A percentile compares a stretch with the other conserved stretches of the same genome.
These are phyloP conservation scores for Nakataea oryzae DNA, from an alignment of 2,329 filamentous ascomycete genomes.

Conservation along the genomic window DNA sequence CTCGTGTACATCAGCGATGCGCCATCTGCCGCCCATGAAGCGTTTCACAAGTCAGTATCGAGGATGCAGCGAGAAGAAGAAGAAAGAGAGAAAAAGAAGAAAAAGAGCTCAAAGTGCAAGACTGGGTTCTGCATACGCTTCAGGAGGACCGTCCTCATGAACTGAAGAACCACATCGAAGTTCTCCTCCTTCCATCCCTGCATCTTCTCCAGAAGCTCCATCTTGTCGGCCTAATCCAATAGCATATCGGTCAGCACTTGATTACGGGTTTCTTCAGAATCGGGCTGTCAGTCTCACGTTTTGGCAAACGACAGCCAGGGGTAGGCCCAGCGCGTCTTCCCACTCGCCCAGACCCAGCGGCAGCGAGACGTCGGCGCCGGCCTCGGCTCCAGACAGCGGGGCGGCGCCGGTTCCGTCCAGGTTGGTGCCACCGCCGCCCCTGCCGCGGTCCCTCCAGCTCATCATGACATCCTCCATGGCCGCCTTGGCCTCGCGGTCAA, in stretches of 20 bases:
- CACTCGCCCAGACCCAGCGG: constrained; percentile 84
- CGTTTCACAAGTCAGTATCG: not conserved
- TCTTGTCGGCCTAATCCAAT: constrained; percentile 61
- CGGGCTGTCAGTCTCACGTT: constrained; percentile 47
- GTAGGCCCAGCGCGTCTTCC: constrained; percentile 80
- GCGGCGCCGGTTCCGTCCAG: constrained; percentile 50
- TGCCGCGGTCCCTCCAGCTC: constrained; percentile 66
- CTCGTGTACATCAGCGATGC: constrained; percentile 79
- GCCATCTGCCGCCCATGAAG: constrained; percentile 47
- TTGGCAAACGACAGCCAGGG: constrained; percentile 90
- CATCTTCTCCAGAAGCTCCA: constrained; percentile 81
- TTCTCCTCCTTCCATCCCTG: constrained; percentile 92
- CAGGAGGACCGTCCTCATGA: constrained; percentile 77
- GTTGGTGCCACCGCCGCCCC: constrained; percentile 51
- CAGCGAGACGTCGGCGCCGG: constrained; percentile 47
- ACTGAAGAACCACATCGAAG: constrained; percentile 93
- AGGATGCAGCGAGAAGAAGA: not conserved
- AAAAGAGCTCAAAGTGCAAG: constrained; percentile 4
- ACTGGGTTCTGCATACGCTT: constrained; percentile 50
- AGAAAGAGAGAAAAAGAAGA: not conserved
- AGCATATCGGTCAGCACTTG: constrained; percentile 11
- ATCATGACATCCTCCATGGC: constrained; percentile 81
- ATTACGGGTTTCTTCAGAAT: not conserved
- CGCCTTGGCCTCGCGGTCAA: constrained; percentile 67
- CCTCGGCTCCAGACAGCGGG: constrained; percentile 14